Percentiles rank a stretch among this genome's conserved stretches.
phyloP scores from a whole-genome alignment of 768 basidiomycete genomes.

The Hericium alpestre region DNA sequence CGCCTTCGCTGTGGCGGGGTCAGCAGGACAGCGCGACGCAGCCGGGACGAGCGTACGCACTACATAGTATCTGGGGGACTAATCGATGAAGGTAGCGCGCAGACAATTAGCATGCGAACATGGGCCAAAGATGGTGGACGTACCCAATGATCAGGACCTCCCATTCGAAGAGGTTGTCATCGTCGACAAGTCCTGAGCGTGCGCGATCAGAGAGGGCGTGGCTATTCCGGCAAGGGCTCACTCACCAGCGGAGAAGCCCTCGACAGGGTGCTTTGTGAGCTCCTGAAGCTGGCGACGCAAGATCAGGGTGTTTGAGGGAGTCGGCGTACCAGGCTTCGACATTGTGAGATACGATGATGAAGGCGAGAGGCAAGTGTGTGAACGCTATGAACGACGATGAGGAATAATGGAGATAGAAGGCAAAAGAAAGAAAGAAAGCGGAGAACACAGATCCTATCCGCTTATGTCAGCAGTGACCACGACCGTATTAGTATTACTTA shows the following conservation, averaged over 20 bases:
- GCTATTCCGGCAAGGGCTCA: slow-evolving; percentile 11
- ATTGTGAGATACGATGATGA: slow-evolving; percentile 8
- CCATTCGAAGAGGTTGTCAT: slow-evolving; percentile 93
- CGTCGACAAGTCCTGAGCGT: slow-evolving; percentile 78
- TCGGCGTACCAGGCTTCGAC: slow-evolving; percentile 13
- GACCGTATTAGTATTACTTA: no score
- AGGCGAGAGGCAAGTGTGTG: background rate
- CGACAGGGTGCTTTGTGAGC: slow-evolving; percentile 85
- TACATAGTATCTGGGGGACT: slow-evolving; percentile 92
- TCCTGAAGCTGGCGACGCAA: slow-evolving; percentile 74
- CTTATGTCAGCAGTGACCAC: no score
- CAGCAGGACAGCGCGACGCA: slow-evolving; percentile 1
- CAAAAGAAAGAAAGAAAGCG: background rate
- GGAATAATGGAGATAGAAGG: background rate
- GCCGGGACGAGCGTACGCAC: slow-evolving; percentile 31
- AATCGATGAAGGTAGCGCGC: slow-evolving; percentile 11
- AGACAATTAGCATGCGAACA: background rate
- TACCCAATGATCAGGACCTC: slow-evolving; percentile 92
- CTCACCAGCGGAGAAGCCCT: slow-evolving; percentile 91
- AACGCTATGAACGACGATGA: background rate
- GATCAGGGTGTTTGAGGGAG: slow-evolving; percentile 38
- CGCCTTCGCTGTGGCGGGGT: slow-evolving; percentile 66
- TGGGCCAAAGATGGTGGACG: slow-evolving; percentile 15
- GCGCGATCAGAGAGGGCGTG: slow-evolving; percentile 2
- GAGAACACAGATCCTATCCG: no score